Evolutionary conservation across 2,329 filamentous ascomycete species (phyloP), one percentile per base, ranked within the genome.

Genomic region (Pseudovirgaria hyperparasitica): DNA sequence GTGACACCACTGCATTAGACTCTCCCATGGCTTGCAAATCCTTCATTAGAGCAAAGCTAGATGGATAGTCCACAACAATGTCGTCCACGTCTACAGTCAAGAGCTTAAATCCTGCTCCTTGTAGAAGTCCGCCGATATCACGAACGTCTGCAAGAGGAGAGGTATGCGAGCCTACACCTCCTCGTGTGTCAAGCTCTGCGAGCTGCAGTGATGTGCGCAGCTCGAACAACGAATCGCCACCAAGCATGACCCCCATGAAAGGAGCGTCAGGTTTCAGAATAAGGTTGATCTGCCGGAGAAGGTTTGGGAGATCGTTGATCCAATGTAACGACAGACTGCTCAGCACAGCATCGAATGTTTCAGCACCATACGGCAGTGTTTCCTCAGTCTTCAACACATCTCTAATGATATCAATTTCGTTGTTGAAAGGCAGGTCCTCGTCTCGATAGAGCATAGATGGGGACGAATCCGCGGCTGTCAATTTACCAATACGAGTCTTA

Each of bases 1-100:
- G 69, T n/a, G 81, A 74, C 20, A 93, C 48, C 14, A 93, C 76
- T 2, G 86, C 87, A 51, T 92, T 98, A 33, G 71, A 76, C 61
- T 98, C 92, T 7, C 86, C 90, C 90, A 98, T 98, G 14, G 82
- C 78, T 53, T 96, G 87, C 30, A 98, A 60, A 53, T 98, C 90
- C 42, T 76, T 69, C 86, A 98, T 93, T 29, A 98, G 62, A 2
- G 84, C 74, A 58, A 93, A 93, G 0, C 70, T 79, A 55, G 87
- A 74, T 0, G 90, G 90, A 48, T 85, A 98, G 51, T 93, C 85
- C 16, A 98, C 84, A 16, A 96, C 73, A 26, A 98, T 92, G 55
- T 98, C 90, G 55, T 98, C 92, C 9, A 98, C 77, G 45, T 98
- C 90, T 1, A 98, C 85, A 0, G 92, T 98, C 42, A 96, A 64